Conservation (phyloP, 2,329 filamentous ascomycete species). For the Verticillium dahliae region DNA sequence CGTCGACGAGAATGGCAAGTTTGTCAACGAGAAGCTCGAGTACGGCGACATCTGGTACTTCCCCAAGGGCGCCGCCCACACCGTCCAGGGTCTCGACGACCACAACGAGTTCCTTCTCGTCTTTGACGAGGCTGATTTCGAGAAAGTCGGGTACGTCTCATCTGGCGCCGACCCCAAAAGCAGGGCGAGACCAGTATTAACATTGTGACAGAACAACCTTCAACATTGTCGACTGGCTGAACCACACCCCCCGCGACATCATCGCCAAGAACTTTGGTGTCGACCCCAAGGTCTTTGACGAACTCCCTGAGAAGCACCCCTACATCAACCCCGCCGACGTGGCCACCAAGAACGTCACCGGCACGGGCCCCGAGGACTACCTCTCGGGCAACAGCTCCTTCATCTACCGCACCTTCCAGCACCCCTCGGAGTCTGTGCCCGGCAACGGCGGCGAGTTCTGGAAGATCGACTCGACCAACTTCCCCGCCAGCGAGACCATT, state of each 20-base stretch:
- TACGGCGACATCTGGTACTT: slow-evolving; percentile 65
- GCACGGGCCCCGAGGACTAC: slow-evolving; percentile 27
- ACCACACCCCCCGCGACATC: slow-evolving; percentile 55
- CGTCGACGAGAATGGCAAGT: slow-evolving; percentile 54
- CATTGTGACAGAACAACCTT: slow-evolving; percentile 51
- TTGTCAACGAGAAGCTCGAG: slow-evolving; percentile 46
- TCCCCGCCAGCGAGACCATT: slow-evolving; percentile 59
- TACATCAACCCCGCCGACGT: slow-evolving; percentile 56
- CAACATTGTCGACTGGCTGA: slow-evolving; percentile 65
- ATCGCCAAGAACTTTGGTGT: slow-evolving; percentile 66
- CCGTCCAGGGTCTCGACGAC: slow-evolving; percentile 57
- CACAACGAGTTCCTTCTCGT: slow-evolving; percentile 62
- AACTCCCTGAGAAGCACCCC: slow-evolving; percentile 43
- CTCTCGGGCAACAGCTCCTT: slow-evolving; percentile 51
- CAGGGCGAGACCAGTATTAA: background rate
- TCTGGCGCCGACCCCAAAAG: background rate
- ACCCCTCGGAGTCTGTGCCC: slow-evolving; percentile 48
- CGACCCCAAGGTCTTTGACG: slow-evolving; percentile 50
- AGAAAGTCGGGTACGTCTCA: slow-evolving; percentile 47
- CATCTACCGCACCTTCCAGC: slow-evolving; percentile 52
- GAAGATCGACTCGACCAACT: slow-evolving; percentile 62
- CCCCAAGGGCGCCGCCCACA: slow-evolving; percentile 58
- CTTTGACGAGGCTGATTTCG: slow-evolving; percentile 63
- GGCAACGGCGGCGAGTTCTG: slow-evolving; percentile 56
- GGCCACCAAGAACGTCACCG: slow-evolving; percentile 36